Evolutionary conservation across 139 green algal genomes (phyloP).

Genomic region (Haematococcus lacustris): DNA sequence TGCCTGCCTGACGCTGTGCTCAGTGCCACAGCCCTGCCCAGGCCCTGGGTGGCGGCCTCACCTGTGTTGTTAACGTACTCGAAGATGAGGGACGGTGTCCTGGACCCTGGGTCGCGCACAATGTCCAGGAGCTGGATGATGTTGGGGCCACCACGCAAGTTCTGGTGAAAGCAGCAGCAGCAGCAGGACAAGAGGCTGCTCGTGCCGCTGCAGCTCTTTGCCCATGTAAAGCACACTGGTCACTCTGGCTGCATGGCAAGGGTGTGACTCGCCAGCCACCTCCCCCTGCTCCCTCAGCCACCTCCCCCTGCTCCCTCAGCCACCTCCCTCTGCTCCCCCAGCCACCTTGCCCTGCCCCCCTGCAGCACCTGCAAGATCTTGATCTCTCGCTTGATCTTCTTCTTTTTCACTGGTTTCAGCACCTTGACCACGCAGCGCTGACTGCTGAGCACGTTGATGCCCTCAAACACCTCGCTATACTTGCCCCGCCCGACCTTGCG

Average conservation of each 20-base stretch:
- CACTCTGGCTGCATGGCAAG: neutral
- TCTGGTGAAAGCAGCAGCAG: slow-evolving; percentile 35
- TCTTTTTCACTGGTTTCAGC: slow-evolving; percentile 84
- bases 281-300: neutral
- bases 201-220: neutral
- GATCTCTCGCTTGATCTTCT: slow-evolving; percentile 95
- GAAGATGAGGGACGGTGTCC: slow-evolving; percentile 85
- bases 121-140: slow-evolving; percentile 94
- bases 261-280: neutral
- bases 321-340: neutral
- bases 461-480: slow-evolving; percentile 99
- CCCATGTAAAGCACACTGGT: neutral
- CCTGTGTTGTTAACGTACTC: slow-evolving; percentile 80
- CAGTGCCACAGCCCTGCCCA: no score
- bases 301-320: neutral
- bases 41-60: neutral
- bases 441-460: slow-evolving; percentile 64
- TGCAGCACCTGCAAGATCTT: slow-evolving; percentile 72
- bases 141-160: slow-evolving; percentile 85
- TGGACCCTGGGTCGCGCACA: slow-evolving; percentile 82
- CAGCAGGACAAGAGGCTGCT: neutral
- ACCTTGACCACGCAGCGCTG: slow-evolving; percentile 95
- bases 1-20: no score
- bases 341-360: neutral
- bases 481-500: slow-evolving; percentile 89